Percentiles rank a stretch among this genome's conserved stretches.
phyloP scores from a whole-genome alignment of 139 green algal genomes.

The Tetratostichococcus sp. region DNA sequence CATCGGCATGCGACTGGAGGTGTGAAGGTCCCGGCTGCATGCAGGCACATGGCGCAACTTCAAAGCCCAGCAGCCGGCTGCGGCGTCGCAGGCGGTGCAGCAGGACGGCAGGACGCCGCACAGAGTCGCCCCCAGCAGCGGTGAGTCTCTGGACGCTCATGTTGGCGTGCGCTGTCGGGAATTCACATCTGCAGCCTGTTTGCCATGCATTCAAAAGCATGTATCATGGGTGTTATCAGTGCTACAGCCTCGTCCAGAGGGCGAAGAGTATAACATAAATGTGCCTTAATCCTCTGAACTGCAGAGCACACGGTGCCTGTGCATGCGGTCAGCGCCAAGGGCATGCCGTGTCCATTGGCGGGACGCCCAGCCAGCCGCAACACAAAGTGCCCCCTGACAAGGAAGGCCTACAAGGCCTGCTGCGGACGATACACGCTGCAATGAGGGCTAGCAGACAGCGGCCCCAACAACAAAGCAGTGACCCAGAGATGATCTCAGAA shows the following conservation, averaged over 20 bases:
- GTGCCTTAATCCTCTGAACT: no score
- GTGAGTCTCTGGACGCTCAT: not conserved
- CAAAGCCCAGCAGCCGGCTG: not conserved
- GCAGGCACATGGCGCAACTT: not conserved
- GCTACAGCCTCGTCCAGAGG: no score
- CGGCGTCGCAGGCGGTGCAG: not conserved
- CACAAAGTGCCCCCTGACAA: conserved; percentile 20
- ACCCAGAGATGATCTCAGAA: no score
- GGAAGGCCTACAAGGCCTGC: conserved; percentile 15
- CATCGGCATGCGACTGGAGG: no score
- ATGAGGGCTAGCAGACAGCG: not conserved
- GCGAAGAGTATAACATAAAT: no score
- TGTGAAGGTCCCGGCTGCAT: no score
- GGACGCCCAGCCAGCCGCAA: conserved; percentile 7
- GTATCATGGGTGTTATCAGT: no score
- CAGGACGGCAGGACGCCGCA: not conserved
- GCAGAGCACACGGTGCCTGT: not conserved
- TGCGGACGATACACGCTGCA: not conserved
- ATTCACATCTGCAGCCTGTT: no score
- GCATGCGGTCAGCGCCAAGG: not conserved
- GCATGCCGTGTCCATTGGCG: conserved; percentile 2
- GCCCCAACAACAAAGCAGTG: no score
- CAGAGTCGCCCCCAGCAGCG: not conserved
- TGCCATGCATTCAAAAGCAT: no score
- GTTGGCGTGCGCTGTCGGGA: no score